Evolutionary conservation across 2,329 filamentous ascomycete species (phyloP), one percentile per base, ranked within the genome.

Genomic region (Achaetomium macrosporum): DNA sequence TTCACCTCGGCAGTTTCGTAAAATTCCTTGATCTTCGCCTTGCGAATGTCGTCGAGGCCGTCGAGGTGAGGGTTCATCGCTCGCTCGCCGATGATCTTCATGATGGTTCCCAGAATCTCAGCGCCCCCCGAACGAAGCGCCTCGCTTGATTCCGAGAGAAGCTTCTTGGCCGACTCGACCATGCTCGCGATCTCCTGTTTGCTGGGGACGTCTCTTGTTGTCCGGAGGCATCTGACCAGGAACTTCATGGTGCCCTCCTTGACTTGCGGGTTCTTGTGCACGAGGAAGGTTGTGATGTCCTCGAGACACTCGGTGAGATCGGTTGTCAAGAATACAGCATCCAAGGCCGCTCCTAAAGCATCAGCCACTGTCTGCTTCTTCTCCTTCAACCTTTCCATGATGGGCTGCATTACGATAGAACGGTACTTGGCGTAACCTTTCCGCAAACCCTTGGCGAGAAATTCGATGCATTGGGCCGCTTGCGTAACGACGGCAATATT

Each of bases 71-170:
- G 87, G 41, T 87, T 90, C 93, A 99, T 99, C 48, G 88, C 88
- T 53, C 93, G 83, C 69, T 99, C 95, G 40, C 93, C 92, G 73
- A 97, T 88, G 51, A 99, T 97, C 73, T 97, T 99, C 93, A 96
- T 97, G 46, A 99, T 71, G 0, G 91, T 96, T 58, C 95, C 93
- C 3, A 99, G 75, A 33, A 93, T 84, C 69, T 99, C 93, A 13
- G 91, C 91, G 68, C 91, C 93, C 30, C 90, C 90, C 45, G 92
- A 86, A 70, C 93, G 83, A 54, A 95, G 82, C 3, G 80, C 85
- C 62, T 95, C 91, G 61, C 85, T 91, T 0, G 89, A 92, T 67
- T 99, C 93, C 0, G 91, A 85, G 15, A 99, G 76, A 8, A 97
- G 75, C 69, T 96, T 97, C 65, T 92, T 96, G 29, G 84, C 85